Percentiles rank a stretch among this genome's conserved stretches.
Conservation (phyloP, 768 basidiomycete genomes). For the Russula compacta region DNA sequence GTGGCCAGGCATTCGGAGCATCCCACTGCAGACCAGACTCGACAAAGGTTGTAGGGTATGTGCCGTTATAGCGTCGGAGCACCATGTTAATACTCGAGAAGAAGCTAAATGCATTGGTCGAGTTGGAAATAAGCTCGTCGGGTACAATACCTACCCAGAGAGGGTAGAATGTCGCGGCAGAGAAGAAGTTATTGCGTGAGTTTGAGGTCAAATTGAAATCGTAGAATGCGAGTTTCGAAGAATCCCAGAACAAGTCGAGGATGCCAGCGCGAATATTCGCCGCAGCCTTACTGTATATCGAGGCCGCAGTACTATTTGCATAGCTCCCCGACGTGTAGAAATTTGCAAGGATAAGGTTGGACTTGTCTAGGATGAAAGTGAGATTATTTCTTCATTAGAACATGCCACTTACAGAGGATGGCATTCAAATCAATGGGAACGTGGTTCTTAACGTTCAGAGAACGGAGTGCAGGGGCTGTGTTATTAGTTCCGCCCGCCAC, state of each 20-base stretch:
- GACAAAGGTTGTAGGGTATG: constrained; percentile 71
- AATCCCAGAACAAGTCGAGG: constrained; percentile 83
- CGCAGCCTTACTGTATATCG: constrained; percentile 48
- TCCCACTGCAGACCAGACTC: constrained; percentile 83
- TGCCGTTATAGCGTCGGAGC: constrained; percentile 80
- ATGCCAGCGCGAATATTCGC: constrained; percentile 54
- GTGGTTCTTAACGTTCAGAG: constrained; percentile 59
- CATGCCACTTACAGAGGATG: constrained; percentile 57
- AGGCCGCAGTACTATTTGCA: constrained; percentile 33
- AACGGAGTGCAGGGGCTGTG: constrained; percentile 49
- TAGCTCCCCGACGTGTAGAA: constrained; percentile 41
- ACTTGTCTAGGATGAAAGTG: constrained; percentile 41
- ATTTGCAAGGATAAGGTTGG: constrained; percentile 48
- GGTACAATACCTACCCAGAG: constrained; percentile 85
- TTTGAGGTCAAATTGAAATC: constrained; percentile 77
- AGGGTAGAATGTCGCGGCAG: constrained; percentile 74
- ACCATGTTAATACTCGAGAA: constrained; percentile 74
- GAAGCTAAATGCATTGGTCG: constrained; percentile 54
- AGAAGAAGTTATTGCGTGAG: constrained; percentile 54
- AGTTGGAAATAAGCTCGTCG: constrained; percentile 46
- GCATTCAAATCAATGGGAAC: constrained; percentile 77
- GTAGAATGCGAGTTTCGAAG: constrained; percentile 77
- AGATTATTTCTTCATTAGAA: constrained; percentile 3
- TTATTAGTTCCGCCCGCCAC: constrained; percentile 32
- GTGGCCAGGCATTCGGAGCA: constrained; percentile 84